Base-by-base conservation (phyloP, 2,329 filamentous ascomycete genomes). In the Aspergillus sp. region DNA sequence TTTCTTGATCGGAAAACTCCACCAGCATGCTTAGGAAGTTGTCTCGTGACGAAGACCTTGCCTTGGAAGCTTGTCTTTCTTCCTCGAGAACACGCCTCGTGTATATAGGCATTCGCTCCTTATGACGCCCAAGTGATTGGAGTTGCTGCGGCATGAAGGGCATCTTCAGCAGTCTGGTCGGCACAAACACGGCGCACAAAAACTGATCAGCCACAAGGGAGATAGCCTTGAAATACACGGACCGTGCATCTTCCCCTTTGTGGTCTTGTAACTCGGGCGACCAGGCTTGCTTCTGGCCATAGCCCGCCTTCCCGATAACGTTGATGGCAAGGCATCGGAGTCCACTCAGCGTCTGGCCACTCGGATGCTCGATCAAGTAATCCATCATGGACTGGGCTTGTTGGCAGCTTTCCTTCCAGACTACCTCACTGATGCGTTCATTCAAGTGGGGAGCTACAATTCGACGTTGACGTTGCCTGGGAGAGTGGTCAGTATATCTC, bases 261-360 rank as follows among this genome's bases (percentile, higher is more conserved):
- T 57, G 54, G 20, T 62, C 55, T 17, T 62, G 52, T n/a, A 56
- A 32, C 10, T 60, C 48, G 2, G 65, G 64, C 9, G 60, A 51
- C 64, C 67, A 74, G 5, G 63, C 47, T 19, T 64, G 61, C 11
- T 60, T 57, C 45, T 70, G 61, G 31, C 65, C 66, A 50, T 71
- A 73, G 2, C 66, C 71, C 1, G 70, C 66, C 29, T 58, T 48
- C 3, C 66, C 67, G 9, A 76, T 62, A 2, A 75, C 71, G 48
- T 75, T 72, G 58, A 75, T 70, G 14, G 71, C 69, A 16, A 75
- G 54, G 32, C 58, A 58, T 9, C 67, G 65, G 9, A 73, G 63
- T 4, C 63, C 63, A 9, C 55, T 53, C 7, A 69, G 55, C 1
- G 68, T 66, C 19, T 64, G 54, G 44, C 61, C 61, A 7, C 61